Evolutionary conservation across 352 stramenopile genomes (phyloP), one percentile per base, ranked within the genome.

Genomic region (Pythium aquatile): DNA sequence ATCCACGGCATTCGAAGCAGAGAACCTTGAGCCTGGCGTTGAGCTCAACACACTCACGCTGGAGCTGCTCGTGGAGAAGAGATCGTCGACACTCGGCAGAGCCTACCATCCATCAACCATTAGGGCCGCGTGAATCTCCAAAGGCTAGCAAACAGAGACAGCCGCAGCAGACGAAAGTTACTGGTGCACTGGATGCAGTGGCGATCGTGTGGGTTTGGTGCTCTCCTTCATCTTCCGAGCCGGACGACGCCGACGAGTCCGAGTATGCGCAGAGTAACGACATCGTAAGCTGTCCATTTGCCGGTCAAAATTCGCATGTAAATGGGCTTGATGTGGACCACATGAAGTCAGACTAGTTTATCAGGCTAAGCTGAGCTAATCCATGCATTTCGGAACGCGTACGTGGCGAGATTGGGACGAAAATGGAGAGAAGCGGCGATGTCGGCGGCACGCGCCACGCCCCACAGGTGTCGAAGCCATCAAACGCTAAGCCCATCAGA

Each of bases 241-340:
- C 55, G 14, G 62, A 69, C 72, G 74, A 76, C 20, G 66, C 48
- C 47, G 77, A 87, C 13, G 77, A 87, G 35, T 81, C 78, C 32
- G 84, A 91, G 56, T 89, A 85, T 26, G 80, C 80, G 32, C 78
- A 82, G 1, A 91, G 73, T 56, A 91, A 75, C 28, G 77, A 90
- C 69, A 79, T 79, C 3, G 7, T 61, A 16, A 47, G 39, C 39
- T 47, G 39, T 7, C 17, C 39, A 47, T 47, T 47, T 24, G 32
- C 32, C 32, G 32, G 32, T 35, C 32, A 35, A 35, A 35, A 35
- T 35, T 5, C 32, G 32, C 8, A 0, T 35, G 32, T 9, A 35
- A 35, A 35, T 35, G 5, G 32, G 32, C 32, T 35, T 20, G 39
- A 47, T 47, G 39, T 47, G 39, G 39, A 47, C 39, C 39, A 47